Percentiles rank a stretch among this genome's conserved stretches.
Evolutionary conservation across 2,329 filamentous ascomycete species (phyloP).

Genomic region (Aspergillus ruber): DNA sequence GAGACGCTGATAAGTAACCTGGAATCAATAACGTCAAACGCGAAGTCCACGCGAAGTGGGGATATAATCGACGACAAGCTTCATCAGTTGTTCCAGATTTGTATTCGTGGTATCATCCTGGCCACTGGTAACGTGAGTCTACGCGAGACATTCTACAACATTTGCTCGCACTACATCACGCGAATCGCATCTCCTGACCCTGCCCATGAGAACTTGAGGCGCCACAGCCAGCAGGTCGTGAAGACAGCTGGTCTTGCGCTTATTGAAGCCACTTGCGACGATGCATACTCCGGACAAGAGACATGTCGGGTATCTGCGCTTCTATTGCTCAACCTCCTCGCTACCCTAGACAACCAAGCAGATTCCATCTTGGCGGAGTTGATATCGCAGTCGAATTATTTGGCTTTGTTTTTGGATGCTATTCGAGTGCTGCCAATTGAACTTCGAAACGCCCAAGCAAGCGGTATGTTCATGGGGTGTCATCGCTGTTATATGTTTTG

Average conservation of each 20-base stretch:
- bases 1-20: conserved; percentile 53
- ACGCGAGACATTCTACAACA: conserved; percentile 81
- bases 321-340: conserved; percentile 71
- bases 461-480: conserved; percentile 43
- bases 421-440: conserved; percentile 72
- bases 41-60: conserved; percentile 44
- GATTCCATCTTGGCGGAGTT: conserved; percentile 69
- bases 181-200: conserved; percentile 52
- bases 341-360: conserved; percentile 66
- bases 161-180: conserved; percentile 78
- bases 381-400: conserved; percentile 80
- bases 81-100: conserved; percentile 84
- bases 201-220: conserved; percentile 41
- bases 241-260: conserved; percentile 75
- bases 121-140: conserved; percentile 65
- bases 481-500: neutral
- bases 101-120: conserved; percentile 69
- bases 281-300: conserved; percentile 78
- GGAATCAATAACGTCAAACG: conserved; percentile 27
- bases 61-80: conserved; percentile 83
- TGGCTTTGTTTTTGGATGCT: conserved; percentile 83
- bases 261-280: conserved; percentile 83
- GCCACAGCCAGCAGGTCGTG: conserved; percentile 60
- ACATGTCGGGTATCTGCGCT: conserved; percentile 79
- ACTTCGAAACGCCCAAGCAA: conserved; percentile 52